A percentile compares a stretch with the other conserved stretches of the same genome.
Evolutionary conservation across 2,329 filamentous ascomycete genomes (phyloP).

Genomic region (Ascochyta rabiei): DNA sequence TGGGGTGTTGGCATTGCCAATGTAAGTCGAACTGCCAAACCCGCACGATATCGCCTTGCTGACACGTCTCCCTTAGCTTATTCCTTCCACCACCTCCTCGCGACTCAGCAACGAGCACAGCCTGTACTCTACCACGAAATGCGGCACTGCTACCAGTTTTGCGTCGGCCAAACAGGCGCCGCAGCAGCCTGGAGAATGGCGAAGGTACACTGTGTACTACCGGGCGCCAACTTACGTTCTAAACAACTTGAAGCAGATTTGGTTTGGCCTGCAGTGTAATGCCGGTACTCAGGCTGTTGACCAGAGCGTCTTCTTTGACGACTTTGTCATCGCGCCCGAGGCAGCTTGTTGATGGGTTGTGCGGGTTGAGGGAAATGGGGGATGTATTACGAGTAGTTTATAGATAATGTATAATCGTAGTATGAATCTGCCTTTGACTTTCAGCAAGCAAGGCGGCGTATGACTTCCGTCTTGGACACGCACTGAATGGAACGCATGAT

Average conservation of each 20-base stretch:
- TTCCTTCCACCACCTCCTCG: background rate
- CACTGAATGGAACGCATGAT: no score
- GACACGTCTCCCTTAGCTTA: background rate
- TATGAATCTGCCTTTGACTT: background rate
- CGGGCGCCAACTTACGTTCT: background rate
- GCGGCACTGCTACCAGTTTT: background rate
- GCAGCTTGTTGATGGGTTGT: background rate
- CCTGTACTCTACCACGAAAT: background rate
- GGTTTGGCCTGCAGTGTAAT: background rate
- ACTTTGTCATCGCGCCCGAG: background rate
- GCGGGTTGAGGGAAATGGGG: background rate
- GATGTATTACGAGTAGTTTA: background rate
- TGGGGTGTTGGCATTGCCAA: background rate
- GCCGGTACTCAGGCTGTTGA: background rate
- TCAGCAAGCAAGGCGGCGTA: no score
- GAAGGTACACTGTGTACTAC: background rate
- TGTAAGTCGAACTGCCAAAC: background rate
- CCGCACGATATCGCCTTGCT: no score
- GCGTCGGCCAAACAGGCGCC: background rate
- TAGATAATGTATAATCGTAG: background rate
- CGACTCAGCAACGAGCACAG: background rate
- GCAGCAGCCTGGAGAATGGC: background rate
- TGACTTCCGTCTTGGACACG: no score
- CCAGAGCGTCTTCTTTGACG: background rate
- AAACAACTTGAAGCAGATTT: background rate